Conservation (phyloP, 208 protist species). For the Trypanosoma brucei region DNA sequence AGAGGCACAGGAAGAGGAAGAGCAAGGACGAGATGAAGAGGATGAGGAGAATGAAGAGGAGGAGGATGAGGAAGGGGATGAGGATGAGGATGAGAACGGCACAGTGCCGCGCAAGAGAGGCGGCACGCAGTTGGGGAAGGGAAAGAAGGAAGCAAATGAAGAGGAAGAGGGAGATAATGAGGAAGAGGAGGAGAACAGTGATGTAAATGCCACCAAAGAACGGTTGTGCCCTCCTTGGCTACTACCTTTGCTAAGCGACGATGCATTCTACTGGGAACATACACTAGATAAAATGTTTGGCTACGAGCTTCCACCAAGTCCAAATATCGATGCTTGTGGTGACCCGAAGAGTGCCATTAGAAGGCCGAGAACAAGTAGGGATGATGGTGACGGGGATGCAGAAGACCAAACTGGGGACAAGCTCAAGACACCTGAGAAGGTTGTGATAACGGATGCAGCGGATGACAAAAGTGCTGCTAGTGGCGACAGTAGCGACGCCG, state of each 20-base stretch:
- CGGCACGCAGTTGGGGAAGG: not conserved
- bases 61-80: conserved; percentile 21
- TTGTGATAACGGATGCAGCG: conserved; percentile 3
- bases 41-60: conserved; percentile 29
- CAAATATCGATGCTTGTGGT: not conserved
- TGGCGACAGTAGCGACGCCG: conserved; percentile 14
- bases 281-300: conserved; percentile 66
- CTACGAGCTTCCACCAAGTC: conserved; percentile 18
- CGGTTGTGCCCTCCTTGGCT: conserved; percentile 56
- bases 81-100: conserved; percentile 6
- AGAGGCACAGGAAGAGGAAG: conserved; percentile 9
- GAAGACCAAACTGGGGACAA: not conserved
- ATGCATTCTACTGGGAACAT: conserved; percentile 48
- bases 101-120: no score
- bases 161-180: conserved; percentile 26
- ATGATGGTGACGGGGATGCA: not conserved
- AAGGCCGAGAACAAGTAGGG: conserved; percentile 19
- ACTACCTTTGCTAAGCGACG: conserved; percentile 52
- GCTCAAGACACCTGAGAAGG: not conserved
- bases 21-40: not conserved
- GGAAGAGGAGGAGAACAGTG: conserved; percentile 17
- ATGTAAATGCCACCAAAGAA: conserved; percentile 2
- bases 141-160: not conserved
- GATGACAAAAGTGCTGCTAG: conserved; percentile 20
- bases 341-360: not conserved